Evolutionary conservation across 371 early-diverging fungal genomes (phyloP), one percentile per base, ranked within the genome.

Genomic region (Actinomortierella ambigua): DNA sequence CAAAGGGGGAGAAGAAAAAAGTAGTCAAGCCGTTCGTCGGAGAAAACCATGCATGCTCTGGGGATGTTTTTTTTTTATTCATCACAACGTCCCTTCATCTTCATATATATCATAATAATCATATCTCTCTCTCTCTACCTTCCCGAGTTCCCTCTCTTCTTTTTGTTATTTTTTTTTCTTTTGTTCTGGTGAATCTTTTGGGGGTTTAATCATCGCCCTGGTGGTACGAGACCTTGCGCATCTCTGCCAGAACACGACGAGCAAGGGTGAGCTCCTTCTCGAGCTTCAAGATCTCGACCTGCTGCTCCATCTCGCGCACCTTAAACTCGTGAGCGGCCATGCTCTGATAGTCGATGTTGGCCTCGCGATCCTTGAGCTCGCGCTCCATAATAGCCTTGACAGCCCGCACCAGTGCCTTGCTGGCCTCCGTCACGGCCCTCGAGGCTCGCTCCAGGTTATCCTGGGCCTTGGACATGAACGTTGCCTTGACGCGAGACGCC

Each of bases 271-370:
- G 80, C 63, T 94, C 93, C 70, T 96, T 93, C 79, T 98, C 98
- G 43, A 98, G 81, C 76, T 95, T 94, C 58, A 97, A 81, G 52
- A 98, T 96, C 80, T 89, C 85, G 43, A 98, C 98, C 80, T 98
- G 98, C 79, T 96, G 96, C 66, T 96, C 94, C 98, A 97, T 97
- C 80, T 98, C 98, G 67, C 87, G 86, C 57, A 92, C 90, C 84
- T 97, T 97, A 76, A 93, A 93, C 77, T 98, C 96, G 70, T 95
- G 93, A 5, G 89, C 85, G 58, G 91, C 88, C 81, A 97, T 77
- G 57, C 86, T 82, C 59, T 86, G 85, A 39, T 91, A 89, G 56
- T 95, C 93, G 24, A 90, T 82, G 41, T 78, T 69, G 2, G 84
- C 79, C 18, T 79, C 79, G 48, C 81, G 76, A 60, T 82, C 82